A percentile compares a stretch with the other conserved stretches of the same genome.
These are phyloP conservation scores for Serendipita sp. DNA, from an alignment of 1,284 basidiomycete species.

Conservation along the genomic window DNA sequence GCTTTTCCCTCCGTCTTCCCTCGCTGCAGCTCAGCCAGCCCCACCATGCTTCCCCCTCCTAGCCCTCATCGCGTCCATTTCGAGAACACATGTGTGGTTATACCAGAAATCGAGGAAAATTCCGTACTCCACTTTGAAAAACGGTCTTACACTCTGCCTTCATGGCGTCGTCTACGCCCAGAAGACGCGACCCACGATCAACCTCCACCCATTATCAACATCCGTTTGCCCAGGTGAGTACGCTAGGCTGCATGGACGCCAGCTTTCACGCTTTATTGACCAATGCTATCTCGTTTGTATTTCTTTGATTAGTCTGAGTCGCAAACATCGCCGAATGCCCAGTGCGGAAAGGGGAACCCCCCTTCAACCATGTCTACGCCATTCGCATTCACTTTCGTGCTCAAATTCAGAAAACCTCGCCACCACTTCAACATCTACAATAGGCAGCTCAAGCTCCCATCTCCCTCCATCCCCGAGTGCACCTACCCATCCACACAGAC, in stretches of 20 bases:
- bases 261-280: background rate
- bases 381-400: slow-evolving; percentile 3
- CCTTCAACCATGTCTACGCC: slow-evolving; percentile 2
- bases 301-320: background rate
- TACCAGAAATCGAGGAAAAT: background rate
- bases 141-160: background rate
- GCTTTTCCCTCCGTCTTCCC: background rate
- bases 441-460: background rate
- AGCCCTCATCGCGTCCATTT: background rate
- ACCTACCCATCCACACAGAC: background rate
- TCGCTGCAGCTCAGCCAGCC: background rate
- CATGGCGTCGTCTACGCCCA: background rate
- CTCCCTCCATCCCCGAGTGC: background rate
- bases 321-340: background rate
- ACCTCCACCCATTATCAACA: background rate
- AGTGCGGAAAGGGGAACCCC: background rate
- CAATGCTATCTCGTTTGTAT: background rate
- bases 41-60: background rate
- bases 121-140: background rate
- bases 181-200: background rate
- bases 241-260: too few relatives aligned
- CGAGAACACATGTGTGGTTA: background rate
- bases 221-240: background rate
- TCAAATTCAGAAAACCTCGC: background rate
- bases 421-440: background rate